Evolutionary conservation across 306 rosid species (phyloP).

Genomic region (Prosopis cineraria): DNA sequence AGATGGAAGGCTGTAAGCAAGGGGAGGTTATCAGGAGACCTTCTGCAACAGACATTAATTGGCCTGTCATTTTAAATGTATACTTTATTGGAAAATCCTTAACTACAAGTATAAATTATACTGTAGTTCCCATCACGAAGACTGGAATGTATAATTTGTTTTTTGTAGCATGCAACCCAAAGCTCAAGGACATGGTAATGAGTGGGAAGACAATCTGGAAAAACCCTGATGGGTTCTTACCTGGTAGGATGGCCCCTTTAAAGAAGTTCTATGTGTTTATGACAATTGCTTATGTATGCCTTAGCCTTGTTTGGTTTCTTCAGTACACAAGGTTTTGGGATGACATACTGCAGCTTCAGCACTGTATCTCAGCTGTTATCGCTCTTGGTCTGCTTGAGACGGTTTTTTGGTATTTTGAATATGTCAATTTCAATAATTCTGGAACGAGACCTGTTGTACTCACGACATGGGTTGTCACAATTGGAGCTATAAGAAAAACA

Average conservation of each 20-base stretch:
- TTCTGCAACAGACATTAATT: constrained; percentile 67
- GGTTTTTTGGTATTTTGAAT: constrained; percentile 92
- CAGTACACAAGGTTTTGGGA: constrained; percentile 91
- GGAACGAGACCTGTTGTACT: constrained; percentile 78
- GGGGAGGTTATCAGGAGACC: constrained; percentile 89
- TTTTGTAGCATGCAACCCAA: constrained; percentile 88
- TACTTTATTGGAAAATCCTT: constrained; percentile 48
- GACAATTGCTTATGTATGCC: constrained; percentile 67
- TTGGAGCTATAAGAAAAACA: constrained; percentile 82
- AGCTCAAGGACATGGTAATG: constrained; percentile 77
- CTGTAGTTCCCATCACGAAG: constrained; percentile 57
- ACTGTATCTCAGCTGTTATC: constrained; percentile 79
- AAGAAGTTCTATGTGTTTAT: constrained; percentile 78
- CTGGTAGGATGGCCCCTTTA: constrained; percentile 93
- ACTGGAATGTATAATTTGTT: constrained; percentile 96
- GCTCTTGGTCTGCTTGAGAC: constrained; percentile 90
- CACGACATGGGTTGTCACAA: constrained; percentile 89
- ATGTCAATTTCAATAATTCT: constrained; percentile 73
- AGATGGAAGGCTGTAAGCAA: constrained; percentile 87
- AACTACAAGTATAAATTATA: constrained; percentile 43
- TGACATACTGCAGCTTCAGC: constrained; percentile 93
- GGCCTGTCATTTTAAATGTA: constrained; percentile 76
- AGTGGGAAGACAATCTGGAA: constrained; percentile 92
- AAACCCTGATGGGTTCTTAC: constrained; percentile 87
- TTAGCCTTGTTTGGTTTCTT: constrained; percentile 76